Conservation (phyloP, 2,329 filamentous ascomycete genomes). For the Conoideocrella luteorostrata region DNA sequence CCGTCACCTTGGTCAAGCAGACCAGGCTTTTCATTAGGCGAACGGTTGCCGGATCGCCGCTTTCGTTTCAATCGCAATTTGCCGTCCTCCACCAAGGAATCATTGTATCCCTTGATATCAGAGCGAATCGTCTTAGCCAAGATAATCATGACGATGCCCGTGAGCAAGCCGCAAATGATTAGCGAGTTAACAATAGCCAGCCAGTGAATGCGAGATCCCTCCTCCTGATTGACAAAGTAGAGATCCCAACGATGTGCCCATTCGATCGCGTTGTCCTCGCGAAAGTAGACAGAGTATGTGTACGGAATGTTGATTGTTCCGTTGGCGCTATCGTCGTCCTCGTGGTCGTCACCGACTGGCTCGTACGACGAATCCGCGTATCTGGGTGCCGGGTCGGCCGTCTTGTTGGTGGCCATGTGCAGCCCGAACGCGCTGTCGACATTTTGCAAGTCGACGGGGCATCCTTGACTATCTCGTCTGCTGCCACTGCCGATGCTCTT, state of each 20-base stretch:
- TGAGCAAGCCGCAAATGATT: conserved; percentile 73
- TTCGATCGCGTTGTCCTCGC: conserved; percentile 71
- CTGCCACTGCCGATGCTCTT: conserved; percentile 66
- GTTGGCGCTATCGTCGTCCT: conserved; percentile 55
- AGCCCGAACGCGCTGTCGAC: conserved; percentile 62
- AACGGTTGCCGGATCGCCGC: conserved; percentile 26
- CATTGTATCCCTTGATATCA: conserved; percentile 70
- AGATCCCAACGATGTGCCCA: conserved; percentile 84
- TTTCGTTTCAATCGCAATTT: conserved; percentile 50
- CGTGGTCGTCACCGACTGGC: conserved; percentile 35
- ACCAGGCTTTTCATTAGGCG: conserved; percentile 44
- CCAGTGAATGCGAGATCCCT: conserved; percentile 78
- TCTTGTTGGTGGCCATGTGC: conserved; percentile 57
- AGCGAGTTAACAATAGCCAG: conserved; percentile 82
- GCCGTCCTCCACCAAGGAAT: conserved; percentile 59
- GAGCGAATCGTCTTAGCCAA: conserved; percentile 69
- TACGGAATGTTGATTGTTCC: conserved; percentile 70
- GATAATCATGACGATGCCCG: conserved; percentile 74
- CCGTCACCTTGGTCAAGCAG: conserved; percentile 55
- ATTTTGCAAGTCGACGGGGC: conserved; percentile 60
- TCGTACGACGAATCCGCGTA: conserved; percentile 55
- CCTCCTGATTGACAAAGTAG: conserved; percentile 83
- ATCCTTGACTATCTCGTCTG: conserved; percentile 56
- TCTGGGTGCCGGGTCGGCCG: conserved; percentile 36
- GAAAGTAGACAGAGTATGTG: conserved; percentile 86